Conservation (phyloP, 2,329 filamentous ascomycete species). For the Ophiostoma pallidulum region DNA sequence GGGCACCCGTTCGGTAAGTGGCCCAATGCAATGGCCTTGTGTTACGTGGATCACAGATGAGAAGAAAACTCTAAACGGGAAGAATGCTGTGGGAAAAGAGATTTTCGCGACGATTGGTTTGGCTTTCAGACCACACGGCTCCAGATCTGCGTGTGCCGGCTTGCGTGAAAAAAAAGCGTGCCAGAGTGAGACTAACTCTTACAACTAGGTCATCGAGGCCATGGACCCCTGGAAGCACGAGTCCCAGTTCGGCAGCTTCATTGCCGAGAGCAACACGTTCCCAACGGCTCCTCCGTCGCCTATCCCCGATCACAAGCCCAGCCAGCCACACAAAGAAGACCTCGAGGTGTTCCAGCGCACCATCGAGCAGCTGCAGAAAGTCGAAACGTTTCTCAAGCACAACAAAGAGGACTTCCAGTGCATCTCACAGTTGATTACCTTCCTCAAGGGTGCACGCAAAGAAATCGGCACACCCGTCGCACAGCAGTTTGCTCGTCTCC, state of each 20-base stretch:
- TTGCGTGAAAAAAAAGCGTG: neutral
- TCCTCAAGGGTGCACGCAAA: slow-evolving; percentile 62
- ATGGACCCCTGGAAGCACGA: slow-evolving; percentile 91
- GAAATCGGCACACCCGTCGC: slow-evolving; percentile 61
- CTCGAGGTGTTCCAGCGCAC: slow-evolving; percentile 57
- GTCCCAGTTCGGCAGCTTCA: slow-evolving; percentile 75
- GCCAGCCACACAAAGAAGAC: slow-evolving; percentile 59
- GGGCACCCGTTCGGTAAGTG: slow-evolving; percentile 74
- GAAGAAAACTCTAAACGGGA: neutral
- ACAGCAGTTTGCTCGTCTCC: slow-evolving; percentile 82
- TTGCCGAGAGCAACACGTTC: slow-evolving; percentile 68
- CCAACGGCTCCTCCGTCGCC: slow-evolving; percentile 57
- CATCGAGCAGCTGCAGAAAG: slow-evolving; percentile 56
- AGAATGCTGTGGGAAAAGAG: no score
- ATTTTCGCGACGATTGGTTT: no score
- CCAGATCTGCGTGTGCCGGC: neutral
- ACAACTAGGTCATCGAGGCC: slow-evolving; percentile 66
- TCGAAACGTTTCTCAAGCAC: slow-evolving; percentile 59
- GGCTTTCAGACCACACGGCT: no score
- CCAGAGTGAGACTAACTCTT: slow-evolving; percentile 2
- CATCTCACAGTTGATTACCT: slow-evolving; percentile 59
- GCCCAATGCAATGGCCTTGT: neutral
- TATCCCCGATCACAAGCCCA: slow-evolving; percentile 50
- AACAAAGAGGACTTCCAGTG: slow-evolving; percentile 60
- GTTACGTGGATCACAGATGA: neutral